Base-by-base conservation (phyloP, 441 rosid genomes). In the Rhodomyrtus psidioides region DNA sequence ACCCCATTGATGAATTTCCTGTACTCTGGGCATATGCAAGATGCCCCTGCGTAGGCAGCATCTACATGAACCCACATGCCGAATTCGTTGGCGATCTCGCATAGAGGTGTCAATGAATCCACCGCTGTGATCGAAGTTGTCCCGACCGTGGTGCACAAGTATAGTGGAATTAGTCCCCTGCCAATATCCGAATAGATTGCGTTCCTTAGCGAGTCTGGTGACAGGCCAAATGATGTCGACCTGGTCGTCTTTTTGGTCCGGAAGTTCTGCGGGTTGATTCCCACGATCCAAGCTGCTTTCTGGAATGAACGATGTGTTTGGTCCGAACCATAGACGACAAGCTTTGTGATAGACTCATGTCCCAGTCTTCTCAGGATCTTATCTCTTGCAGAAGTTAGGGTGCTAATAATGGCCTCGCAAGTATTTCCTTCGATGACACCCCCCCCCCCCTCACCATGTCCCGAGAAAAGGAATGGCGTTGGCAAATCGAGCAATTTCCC, bases 21-120 rank as follows among this genome's bases (percentile, higher is more conserved):
- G 51, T 86, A 91, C 87, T 91, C 93, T 0, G 90, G 91, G 83
- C 91, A 91, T 9, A 90, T 89, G 51, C 90, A 89, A 0, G 89
- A 86, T 16, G 88, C 87, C 27, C 91, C 91, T 0, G 91, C 91
- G 12, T 89, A 90, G 3, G 91, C 93, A 2, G 91, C 91, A 53
- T 90, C 91, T 0, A 91, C 85, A 16, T 90, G 93, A 24, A 91
- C 85, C 91, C 91, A 91, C 27, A 91, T 9, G 46, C 85, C 81
- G 46, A 87, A 70, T 7, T 83, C 82, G 4, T 84, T 74, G 0
- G 89, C 90, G 1, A 90, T 75, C 10, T 83, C 24, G 19, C 88
- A 81, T 1, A 90, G 86, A 3, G 82, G 88, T 34, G 30, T 54
- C 13, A 88, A 0, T 7, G 90, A 91, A 54, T 91, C 92, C 4